Evolutionary conservation across 1,139 yeast genomes (phyloP).

Genomic region (Hansenula sp.): DNA sequence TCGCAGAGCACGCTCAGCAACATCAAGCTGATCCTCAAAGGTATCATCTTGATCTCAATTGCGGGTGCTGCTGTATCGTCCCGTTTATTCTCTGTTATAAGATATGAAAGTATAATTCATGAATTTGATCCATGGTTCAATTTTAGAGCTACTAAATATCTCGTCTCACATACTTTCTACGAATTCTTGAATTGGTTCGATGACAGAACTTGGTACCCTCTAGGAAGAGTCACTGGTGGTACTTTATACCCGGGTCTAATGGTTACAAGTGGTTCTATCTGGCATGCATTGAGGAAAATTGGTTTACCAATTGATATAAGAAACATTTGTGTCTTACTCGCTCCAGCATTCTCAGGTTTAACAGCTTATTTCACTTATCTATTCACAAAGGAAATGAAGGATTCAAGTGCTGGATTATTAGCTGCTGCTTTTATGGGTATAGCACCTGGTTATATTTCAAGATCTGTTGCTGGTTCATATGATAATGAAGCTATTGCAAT

Average conservation of each 20-base stretch:
- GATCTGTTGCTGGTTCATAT: slow-evolving; percentile 98
- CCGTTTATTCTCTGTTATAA: slow-evolving; percentile 73
- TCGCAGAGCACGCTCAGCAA: slow-evolving; percentile 12
- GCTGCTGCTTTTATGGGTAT: slow-evolving; percentile 96
- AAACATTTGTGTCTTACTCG: slow-evolving; percentile 91
- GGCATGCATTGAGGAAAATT: slow-evolving; percentile 63
- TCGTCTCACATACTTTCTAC: slow-evolving; percentile 78
- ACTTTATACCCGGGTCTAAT: slow-evolving; percentile 96
- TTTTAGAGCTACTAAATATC: slow-evolving; percentile 88
- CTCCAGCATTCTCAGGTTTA: slow-evolving; percentile 93
- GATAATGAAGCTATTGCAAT: slow-evolving; percentile 99
- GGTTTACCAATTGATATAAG: slow-evolving; percentile 90
- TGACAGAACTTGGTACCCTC: slow-evolving; percentile 98
- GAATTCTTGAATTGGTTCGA: slow-evolving; percentile 98
- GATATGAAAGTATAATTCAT: slow-evolving; percentile 95
- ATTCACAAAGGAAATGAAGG: slow-evolving; percentile 87
- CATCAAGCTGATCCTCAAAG: slow-evolving; percentile 40
- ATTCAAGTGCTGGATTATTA: slow-evolving; percentile 81
- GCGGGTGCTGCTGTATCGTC: slow-evolving; percentile 91
- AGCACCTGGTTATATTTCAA: slow-evolving; percentile 97
- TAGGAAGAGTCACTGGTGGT: slow-evolving; percentile 99
- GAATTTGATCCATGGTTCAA: slow-evolving; percentile 99
- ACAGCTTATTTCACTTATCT: slow-evolving; percentile 92
- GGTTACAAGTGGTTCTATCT: slow-evolving; percentile 92
- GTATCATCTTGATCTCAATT: slow-evolving; percentile 61